Evolutionary conservation across 1,139 yeast species (phyloP).

Genomic region (Suhomyces atakaporum): DNA sequence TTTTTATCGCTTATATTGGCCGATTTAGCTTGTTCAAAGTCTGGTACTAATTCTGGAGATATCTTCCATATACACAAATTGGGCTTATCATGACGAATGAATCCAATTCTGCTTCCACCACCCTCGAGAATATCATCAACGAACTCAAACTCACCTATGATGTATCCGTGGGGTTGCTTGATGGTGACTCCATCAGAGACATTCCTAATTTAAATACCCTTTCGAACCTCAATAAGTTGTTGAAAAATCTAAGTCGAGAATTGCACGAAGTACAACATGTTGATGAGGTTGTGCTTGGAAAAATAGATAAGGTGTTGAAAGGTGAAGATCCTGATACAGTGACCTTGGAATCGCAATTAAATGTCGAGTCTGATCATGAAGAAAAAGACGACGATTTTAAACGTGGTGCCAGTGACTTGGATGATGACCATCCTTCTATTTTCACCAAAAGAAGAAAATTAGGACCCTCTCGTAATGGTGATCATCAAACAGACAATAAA

Average conservation of each 20-base stretch:
- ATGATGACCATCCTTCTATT: conserved; percentile 8
- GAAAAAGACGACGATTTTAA: conserved; percentile 11
- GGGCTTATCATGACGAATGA: conserved; percentile 7
- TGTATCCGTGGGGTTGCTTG: conserved; percentile 57
- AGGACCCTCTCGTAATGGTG: neutral
- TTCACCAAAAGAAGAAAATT: conserved; percentile 7
- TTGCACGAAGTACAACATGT: conserved; percentile 47
- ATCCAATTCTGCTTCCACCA: conserved; percentile 33
- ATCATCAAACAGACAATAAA: conserved; percentile 1
- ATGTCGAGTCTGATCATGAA: conserved; percentile 15
- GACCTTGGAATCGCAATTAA: conserved; percentile 15
- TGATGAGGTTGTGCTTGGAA: conserved; percentile 43
- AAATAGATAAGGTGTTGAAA: conserved; percentile 20
- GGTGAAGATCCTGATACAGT: conserved; percentile 15
- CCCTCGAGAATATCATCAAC: conserved; percentile 54
- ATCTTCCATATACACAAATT: neutral
- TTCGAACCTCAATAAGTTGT: conserved; percentile 45
- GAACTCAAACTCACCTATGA: conserved; percentile 59
- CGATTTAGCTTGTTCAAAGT: no score
- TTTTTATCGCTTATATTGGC: no score
- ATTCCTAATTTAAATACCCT: conserved; percentile 51
- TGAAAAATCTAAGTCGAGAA: conserved; percentile 51
- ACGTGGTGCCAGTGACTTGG: conserved; percentile 4
- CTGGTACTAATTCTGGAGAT: no score
- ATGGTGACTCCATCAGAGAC: conserved; percentile 54